These are phyloP conservation scores for Melaleuca quinquenervia DNA, from an alignment of 345 rosid genomes.

Conservation along the genomic window DNA sequence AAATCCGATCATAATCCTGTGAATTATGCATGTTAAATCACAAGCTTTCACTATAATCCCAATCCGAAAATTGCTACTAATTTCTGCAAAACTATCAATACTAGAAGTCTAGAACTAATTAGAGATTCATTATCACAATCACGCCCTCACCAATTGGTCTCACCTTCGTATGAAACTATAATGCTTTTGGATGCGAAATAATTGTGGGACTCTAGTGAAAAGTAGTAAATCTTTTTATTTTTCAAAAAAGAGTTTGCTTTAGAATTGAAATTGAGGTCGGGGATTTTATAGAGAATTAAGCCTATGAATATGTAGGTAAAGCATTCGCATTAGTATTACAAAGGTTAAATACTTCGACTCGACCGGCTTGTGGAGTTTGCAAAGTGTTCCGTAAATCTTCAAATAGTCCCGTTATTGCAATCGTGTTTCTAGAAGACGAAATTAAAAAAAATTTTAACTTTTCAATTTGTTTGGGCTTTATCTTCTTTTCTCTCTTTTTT, in stretches of 20 bases:
- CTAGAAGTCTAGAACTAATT: fast-evolving
- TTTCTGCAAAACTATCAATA: background rate
- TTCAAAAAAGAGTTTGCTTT: background rate
- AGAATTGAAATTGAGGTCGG: background rate
- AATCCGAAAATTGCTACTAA: background rate
- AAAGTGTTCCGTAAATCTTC: background rate
- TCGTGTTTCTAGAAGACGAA: background rate
- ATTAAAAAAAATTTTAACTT: background rate
- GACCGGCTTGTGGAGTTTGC: background rate
- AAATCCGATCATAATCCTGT: background rate
- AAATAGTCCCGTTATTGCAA: background rate
- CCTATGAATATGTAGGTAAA: background rate
- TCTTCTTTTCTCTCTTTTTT: background rate
- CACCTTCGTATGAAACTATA: background rate
- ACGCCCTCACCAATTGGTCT: fast-evolving
- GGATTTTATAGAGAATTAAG: background rate
- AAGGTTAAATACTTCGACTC: background rate
- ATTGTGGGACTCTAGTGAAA: background rate
- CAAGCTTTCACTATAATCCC: background rate
- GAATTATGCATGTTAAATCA: background rate
- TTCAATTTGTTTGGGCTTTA: background rate
- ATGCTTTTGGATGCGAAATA: background rate
- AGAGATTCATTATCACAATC: fast-evolving
- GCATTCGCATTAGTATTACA: background rate
- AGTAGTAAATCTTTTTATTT: background rate